Conservation (phyloP, 805 yeast genomes). For the Ogataea naganishii region DNA sequence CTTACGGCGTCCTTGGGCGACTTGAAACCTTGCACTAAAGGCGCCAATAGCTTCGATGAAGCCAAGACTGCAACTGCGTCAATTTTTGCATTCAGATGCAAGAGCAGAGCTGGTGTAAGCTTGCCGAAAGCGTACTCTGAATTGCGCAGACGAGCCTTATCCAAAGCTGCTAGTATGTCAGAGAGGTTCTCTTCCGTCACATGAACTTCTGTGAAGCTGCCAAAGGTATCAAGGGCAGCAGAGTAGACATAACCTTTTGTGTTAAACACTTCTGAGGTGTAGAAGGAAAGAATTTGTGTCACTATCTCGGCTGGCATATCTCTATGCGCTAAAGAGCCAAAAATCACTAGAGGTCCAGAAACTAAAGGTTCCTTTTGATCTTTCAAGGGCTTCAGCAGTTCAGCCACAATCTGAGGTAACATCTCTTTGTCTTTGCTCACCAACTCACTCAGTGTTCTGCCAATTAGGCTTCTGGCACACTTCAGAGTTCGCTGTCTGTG, state of each 20-base stretch:
- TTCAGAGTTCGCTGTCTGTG: constrained; percentile 32
- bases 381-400: constrained; percentile 4
- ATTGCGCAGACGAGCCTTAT: constrained; percentile 68
- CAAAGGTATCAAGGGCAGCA: constrained; percentile 14
- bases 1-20: constrained; percentile 66
- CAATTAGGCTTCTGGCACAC: constrained; percentile 23
- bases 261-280: no score
- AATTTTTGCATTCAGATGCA: constrained; percentile 21
- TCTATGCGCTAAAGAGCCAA: constrained; percentile 26
- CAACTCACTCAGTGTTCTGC: constrained; percentile 10
- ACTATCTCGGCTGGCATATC: constrained; percentile 26
- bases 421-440: constrained; percentile 12
- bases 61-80: constrained; percentile 34
- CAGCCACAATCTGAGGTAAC: constrained; percentile 15
- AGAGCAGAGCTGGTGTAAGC: constrained; percentile 44
- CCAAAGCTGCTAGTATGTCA: constrained; percentile 50
- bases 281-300: constrained; percentile 8
- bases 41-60: constrained; percentile 37
- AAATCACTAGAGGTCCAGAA: constrained; percentile 17
- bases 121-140: constrained; percentile 61
- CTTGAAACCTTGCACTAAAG: constrained; percentile 48
- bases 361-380: constrained; percentile 7
- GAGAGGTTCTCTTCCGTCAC: constrained; percentile 2
- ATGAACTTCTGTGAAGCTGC: constrained; percentile 3
- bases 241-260: no score